phyloP scores from a whole-genome alignment of 441 rosid species.

The Gossypium gossypioides region DNA sequence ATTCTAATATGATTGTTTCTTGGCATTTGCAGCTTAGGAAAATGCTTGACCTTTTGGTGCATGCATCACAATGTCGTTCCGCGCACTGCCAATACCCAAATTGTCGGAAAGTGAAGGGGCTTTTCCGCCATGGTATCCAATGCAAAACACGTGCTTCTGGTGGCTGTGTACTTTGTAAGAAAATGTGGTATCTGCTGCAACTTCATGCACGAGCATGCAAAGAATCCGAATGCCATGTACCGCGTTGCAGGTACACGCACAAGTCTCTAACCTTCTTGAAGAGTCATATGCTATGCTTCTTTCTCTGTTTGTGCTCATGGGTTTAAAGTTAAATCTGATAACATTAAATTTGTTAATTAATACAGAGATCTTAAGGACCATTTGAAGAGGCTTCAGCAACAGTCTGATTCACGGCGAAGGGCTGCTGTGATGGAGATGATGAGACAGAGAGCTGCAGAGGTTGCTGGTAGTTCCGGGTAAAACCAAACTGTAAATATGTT shows the following conservation, averaged over 20 bases:
- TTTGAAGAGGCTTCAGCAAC: constrained; percentile 89
- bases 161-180: constrained; percentile 85
- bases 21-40: constrained; percentile 73
- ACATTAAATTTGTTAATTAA: neutral
- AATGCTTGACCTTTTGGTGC: constrained; percentile 98
- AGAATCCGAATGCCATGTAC: constrained; percentile 87
- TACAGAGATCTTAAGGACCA: constrained; percentile 90
- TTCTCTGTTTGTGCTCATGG: neutral
- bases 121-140: constrained; percentile 87
- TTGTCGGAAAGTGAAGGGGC: constrained; percentile 95
- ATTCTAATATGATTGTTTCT: constrained; percentile 8
- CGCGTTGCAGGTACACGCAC: constrained; percentile 82
- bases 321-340: neutral
- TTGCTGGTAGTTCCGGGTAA: constrained; percentile 63
- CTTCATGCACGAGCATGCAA: constrained; percentile 99
- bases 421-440: constrained; percentile 99
- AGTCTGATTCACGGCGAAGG: constrained; percentile 94
- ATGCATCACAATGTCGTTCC: constrained; percentile 92
- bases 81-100: constrained; percentile 86
- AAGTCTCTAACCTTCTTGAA: neutral
- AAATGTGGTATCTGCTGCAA: constrained; percentile 98
- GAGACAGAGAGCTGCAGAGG: constrained; percentile 99
- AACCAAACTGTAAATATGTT: constrained; percentile 30
- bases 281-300: neutral
- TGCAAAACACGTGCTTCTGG: constrained; percentile 92